These are phyloP conservation scores for Esteya vermicola DNA, from an alignment of 2,329 filamentous ascomycete genomes.

Conservation along the genomic window DNA sequence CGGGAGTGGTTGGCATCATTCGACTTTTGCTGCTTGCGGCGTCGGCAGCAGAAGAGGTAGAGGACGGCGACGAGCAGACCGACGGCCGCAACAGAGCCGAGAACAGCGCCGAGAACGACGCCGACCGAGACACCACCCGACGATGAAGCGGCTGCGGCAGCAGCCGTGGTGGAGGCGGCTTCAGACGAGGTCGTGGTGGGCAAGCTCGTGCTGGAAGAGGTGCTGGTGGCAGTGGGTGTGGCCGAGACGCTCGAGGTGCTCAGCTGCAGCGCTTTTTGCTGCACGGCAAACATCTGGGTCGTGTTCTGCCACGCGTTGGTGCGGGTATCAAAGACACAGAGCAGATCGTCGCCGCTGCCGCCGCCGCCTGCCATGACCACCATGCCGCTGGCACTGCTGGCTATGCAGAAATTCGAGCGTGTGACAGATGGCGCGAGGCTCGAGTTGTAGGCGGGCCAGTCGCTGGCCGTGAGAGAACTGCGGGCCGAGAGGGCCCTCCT, in stretches of 20 bases:
- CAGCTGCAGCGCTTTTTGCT: slow-evolving; percentile 21
- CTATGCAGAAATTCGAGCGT: slow-evolving; percentile 57
- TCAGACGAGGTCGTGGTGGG: slow-evolving; percentile 14
- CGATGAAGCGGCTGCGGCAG: slow-evolving; percentile 3
- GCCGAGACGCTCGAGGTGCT: too few relatives aligned
- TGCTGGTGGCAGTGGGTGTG: slow-evolving; percentile 6
- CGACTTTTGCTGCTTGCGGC: slow-evolving; percentile 36
- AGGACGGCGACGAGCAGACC: slow-evolving; percentile 55
- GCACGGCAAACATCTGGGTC: slow-evolving; percentile 40
- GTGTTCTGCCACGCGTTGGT: slow-evolving; percentile 70
- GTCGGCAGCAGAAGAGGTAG: slow-evolving; percentile 51
- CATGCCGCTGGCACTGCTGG: slow-evolving; percentile 49
- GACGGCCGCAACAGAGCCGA: slow-evolving; percentile 68
- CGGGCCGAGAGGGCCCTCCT: slow-evolving; percentile 3
- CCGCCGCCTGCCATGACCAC: slow-evolving; percentile 67
- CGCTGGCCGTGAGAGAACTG: slow-evolving; percentile 34
- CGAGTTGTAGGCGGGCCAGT: slow-evolving; percentile 70
- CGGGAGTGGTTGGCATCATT: slow-evolving; percentile 30
- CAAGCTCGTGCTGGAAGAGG: slow-evolving; percentile 15
- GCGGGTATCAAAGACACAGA: slow-evolving; percentile 65
- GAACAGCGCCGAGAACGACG: slow-evolving; percentile 62
- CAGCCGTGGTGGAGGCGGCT: slow-evolving; percentile 6
- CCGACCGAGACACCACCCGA: slow-evolving; percentile 21
- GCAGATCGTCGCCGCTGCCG: slow-evolving; percentile 44
- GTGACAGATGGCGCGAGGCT: slow-evolving; percentile 52